Evolutionary conservation across 352 stramenopile species (phyloP), one percentile per base, ranked within the genome.

Genomic region (Globisporangium polare): DNA sequence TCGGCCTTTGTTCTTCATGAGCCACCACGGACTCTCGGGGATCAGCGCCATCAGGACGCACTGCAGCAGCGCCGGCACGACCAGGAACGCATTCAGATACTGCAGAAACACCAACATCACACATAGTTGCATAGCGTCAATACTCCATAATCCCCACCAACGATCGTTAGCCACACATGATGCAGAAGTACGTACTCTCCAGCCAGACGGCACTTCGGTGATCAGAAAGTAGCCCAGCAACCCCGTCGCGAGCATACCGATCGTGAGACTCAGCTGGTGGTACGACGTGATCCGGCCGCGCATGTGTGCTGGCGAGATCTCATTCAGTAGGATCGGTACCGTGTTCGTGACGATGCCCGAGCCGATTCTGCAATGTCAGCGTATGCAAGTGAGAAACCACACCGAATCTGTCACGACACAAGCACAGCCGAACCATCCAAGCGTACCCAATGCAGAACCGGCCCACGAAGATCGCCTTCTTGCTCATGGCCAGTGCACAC

Each of bases 11-110:
- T 83, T 77, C 62, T 87, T 91, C 71, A 96, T 88, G 8, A 96
- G 71, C 90, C 90, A 97, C 71, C 83, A 93, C 26, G 89, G 89
- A 73, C 86, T 96, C 68, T 97, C 89, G 0, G 90, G 86, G 37
- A 97, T 76, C 27, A 83, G 78, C 18, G 65, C 65, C 43, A 79
- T 68, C 26, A 80, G 66, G 31, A 86, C 20, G 37, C 88, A 76
- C 63, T 92, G 85, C 29, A 90, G 17, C 10, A 86, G 31, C 0
- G 85, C 80, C 9, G 84, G 86, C 29, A 90, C 60, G 17, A 88
- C 71, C 56, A 92, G 80, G 33, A 88, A 80, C 5, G 68, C 80
- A 50, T 94, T 94, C 57, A 94, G 53, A 54, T 90, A 91, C 68
- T 74, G 45, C n/a, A 56, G 4, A 63, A n/a, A 12, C 7, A 53